Conservation (phyloP, 2,329 filamentous ascomycete species). For the Thelonectria discophora region DNA sequence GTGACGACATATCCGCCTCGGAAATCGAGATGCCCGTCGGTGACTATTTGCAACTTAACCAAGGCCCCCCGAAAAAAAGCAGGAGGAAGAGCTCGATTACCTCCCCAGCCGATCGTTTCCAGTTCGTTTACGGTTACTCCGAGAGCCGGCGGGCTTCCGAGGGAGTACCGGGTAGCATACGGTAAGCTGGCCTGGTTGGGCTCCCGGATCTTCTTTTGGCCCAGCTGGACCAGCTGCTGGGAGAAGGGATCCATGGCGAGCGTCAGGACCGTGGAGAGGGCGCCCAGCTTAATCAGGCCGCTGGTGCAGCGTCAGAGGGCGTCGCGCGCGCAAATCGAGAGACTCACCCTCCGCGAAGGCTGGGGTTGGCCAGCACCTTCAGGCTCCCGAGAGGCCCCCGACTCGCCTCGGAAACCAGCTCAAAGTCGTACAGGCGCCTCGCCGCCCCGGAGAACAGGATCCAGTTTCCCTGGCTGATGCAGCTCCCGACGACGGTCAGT, state of each 20-base stretch:
- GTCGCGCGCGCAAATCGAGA: neutral
- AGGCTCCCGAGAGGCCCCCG: constrained; percentile 25
- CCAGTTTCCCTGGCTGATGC: constrained; percentile 31
- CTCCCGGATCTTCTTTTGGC: neutral
- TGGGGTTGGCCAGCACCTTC: constrained; percentile 17
- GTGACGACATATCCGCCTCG: neutral
- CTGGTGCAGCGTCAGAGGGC: neutral
- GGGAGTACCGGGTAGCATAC: constrained; percentile 22
- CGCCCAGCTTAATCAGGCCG: constrained; percentile 22
- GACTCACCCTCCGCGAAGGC: constrained; percentile 20
- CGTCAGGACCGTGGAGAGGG: constrained; percentile 26
- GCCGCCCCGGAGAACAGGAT: constrained; percentile 20
- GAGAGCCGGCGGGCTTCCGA: neutral
- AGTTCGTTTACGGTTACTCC: too few species aligned
- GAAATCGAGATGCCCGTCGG: constrained; percentile 9
- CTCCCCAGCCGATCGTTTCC: too few species aligned
- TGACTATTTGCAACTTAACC: constrained; percentile 7
- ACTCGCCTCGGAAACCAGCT: constrained; percentile 25
- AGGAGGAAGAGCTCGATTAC: too few species aligned
- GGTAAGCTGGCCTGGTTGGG: constrained; percentile 1
- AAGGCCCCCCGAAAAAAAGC: neutral
- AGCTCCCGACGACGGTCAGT: constrained; percentile 20
- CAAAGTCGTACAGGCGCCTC: constrained; percentile 28
- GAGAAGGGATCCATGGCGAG: constrained; percentile 30
- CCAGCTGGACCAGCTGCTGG: constrained; percentile 26